Percentiles rank a stretch among this genome's conserved stretches.
These are phyloP conservation scores for Laetiporus sulphureus DNA, from an alignment of 1,284 basidiomycete species.

Conservation along the genomic window DNA sequence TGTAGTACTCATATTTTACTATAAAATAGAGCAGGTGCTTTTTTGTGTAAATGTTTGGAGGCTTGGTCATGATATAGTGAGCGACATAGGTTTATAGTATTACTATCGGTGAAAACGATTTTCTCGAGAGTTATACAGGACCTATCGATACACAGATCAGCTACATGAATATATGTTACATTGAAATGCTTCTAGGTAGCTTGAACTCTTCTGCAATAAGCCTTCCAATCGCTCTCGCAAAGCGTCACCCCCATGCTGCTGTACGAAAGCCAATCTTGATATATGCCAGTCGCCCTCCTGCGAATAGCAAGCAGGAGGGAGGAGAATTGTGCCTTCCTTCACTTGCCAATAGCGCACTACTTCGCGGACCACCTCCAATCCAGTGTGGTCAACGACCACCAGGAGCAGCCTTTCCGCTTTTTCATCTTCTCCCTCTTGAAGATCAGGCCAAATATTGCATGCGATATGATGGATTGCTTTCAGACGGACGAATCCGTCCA, in stretches of 20 bases:
- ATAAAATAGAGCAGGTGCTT: too few species aligned
- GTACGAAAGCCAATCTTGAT: slow-evolving; percentile 21
- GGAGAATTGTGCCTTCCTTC: slow-evolving; percentile 19
- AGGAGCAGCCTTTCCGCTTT: slow-evolving; percentile 44
- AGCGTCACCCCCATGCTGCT: slow-evolving; percentile 12
- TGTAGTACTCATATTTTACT: too few species aligned
- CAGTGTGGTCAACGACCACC: slow-evolving; percentile 45
- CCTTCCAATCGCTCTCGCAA: slow-evolving; percentile 17
- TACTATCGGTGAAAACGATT: too few species aligned
- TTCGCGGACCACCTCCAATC: slow-evolving; percentile 40
- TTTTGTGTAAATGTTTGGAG: too few species aligned
- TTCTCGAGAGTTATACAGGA: too few species aligned
- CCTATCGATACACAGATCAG: too few species aligned
- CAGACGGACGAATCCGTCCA: slow-evolving; percentile 59
- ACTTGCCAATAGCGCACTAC: slow-evolving; percentile 47
- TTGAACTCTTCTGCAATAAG: too few species aligned
- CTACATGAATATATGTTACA: too few species aligned
- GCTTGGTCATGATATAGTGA: too few species aligned
- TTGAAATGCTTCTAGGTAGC: too few species aligned
- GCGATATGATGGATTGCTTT: slow-evolving; percentile 81
- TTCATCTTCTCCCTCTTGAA: slow-evolving; percentile 31
- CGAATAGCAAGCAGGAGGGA: slow-evolving; percentile 37
- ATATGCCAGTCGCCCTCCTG: slow-evolving; percentile 19
- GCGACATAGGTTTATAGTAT: too few species aligned
- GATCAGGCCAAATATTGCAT: slow-evolving; percentile 67